Conservation (phyloP, 164 flowering plant genomes). For the Protea cynaroides region DNA sequence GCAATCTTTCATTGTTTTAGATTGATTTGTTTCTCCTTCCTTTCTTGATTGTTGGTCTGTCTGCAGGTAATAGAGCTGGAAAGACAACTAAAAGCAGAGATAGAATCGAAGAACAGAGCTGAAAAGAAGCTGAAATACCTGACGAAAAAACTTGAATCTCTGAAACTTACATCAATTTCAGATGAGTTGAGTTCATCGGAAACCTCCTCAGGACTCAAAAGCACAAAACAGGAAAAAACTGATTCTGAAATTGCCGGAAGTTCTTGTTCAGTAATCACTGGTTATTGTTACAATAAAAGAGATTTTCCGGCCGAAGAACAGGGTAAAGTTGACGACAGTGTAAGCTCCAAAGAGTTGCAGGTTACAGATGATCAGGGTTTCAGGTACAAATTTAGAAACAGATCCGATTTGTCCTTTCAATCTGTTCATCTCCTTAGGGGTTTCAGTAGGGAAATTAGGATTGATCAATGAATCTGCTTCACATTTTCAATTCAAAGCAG, state of each 20-base stretch:
- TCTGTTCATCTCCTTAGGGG: background rate
- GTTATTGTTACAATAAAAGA: constrained; percentile 3
- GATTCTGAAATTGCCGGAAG: constrained; percentile 4
- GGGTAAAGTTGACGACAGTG: constrained; percentile 5
- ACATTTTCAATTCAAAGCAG: background rate
- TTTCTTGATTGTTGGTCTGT: background rate
- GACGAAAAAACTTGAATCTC: constrained; percentile 46
- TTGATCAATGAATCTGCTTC: constrained; percentile 6
- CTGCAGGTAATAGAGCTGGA: constrained; percentile 55
- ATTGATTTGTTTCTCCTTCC: background rate
- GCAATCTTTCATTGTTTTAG: background rate
- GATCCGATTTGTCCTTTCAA: too few relatives aligned
- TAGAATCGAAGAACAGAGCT: constrained; percentile 43
- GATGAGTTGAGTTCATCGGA: constrained; percentile 31
- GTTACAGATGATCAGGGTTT: constrained; percentile 17
- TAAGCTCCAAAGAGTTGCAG: constrained; percentile 7
- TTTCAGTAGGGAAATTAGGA: background rate
- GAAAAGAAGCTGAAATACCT: constrained; percentile 59
- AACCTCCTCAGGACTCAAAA: constrained; percentile 14
- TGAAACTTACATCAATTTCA: constrained; percentile 28
- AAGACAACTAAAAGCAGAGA: constrained; percentile 45
- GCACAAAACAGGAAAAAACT: constrained; percentile 19
- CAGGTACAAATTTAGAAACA: background rate
- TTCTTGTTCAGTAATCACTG: constrained; percentile 4
- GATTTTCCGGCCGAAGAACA: constrained; percentile 8